These are phyloP conservation scores for Vinca major DNA, from an alignment of 305 asterid species.

Conservation along the genomic window DNA sequence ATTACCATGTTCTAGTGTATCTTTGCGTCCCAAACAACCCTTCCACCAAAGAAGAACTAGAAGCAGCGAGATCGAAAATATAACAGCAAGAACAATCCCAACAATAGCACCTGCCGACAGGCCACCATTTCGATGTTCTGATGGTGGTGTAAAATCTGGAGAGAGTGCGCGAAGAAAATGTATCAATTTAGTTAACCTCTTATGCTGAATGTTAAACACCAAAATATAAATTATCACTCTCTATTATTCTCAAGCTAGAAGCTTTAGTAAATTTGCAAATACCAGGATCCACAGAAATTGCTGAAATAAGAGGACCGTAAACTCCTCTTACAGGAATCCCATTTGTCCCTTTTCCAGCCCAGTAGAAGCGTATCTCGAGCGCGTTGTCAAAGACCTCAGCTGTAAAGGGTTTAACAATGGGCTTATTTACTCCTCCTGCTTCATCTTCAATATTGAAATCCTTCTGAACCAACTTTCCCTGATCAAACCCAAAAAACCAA, in stretches of 20 bases:
- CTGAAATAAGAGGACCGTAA: conserved; percentile 73
- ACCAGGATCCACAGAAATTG: conserved; percentile 53
- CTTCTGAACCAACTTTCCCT: conserved; percentile 41
- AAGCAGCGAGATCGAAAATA: conserved; percentile 21
- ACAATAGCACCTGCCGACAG: conserved; percentile 30
- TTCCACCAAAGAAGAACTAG: conserved; percentile 44
- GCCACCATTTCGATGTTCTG: conserved; percentile 20
- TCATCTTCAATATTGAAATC: conserved; percentile 48
- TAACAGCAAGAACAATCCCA: conserved; percentile 39
- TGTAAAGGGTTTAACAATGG: conserved; percentile 17
- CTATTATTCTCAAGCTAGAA: background rate
- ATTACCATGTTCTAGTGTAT: conserved; percentile 34
- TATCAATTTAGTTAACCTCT: background rate
- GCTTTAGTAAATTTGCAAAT: conserved; percentile 4
- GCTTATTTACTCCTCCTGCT: conserved; percentile 51
- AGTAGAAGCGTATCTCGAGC: conserved; percentile 49
- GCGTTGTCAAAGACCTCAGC: conserved; percentile 37
- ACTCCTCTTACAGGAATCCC: conserved; percentile 40
- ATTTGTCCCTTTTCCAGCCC: conserved; percentile 72
- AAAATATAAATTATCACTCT: background rate
- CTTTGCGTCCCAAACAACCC: conserved; percentile 26
- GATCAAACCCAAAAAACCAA: no score
- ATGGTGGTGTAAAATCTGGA: conserved; percentile 34
- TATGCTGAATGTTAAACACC: background rate
- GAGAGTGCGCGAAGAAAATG: conserved; percentile 1